Percentiles rank a stretch among this genome's conserved stretches.
phyloP scores from a whole-genome alignment of 768 basidiomycete genomes.

The Jaapia argillacea region DNA sequence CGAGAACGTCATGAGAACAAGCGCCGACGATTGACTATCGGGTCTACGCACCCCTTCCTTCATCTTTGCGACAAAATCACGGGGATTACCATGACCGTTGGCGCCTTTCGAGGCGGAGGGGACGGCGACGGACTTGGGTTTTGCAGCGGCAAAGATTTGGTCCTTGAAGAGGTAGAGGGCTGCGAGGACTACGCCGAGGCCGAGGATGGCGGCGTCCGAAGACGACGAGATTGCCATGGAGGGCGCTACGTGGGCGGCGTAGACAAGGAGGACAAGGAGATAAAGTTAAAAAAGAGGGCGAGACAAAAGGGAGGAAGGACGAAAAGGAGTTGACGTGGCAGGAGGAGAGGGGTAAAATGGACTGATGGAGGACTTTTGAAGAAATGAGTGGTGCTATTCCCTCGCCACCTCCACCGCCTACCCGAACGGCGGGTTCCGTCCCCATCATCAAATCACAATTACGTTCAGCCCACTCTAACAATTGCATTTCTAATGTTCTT shows the following conservation, averaged over 20 bases:
- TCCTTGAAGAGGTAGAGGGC: slow-evolving; percentile 79
- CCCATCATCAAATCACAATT: too few species aligned
- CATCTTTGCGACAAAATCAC: slow-evolving; percentile 94
- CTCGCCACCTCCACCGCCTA: too few species aligned
- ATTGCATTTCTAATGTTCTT: too few species aligned
- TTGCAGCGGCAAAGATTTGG: slow-evolving; percentile 60
- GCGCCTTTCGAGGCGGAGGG: slow-evolving; percentile 29
- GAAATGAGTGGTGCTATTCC: too few species aligned
- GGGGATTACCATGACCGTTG: slow-evolving; percentile 77
- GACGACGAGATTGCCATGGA: slow-evolving; percentile 52
- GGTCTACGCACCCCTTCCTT: slow-evolving; percentile 67
- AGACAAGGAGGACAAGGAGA: slow-evolving; percentile 2
- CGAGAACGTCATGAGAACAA: slow-evolving; percentile 5
- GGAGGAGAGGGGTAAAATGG: slow-evolving; percentile 6
- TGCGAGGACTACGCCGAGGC: slow-evolving; percentile 66
- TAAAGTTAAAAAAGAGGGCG: slow-evolving; percentile 4
- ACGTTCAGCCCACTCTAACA: too few species aligned
- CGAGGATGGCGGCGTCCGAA: slow-evolving; percentile 66
- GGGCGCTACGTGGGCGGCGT: slow-evolving; percentile 4
- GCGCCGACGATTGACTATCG: slow-evolving; percentile 3
- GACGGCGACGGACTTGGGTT: slow-evolving; percentile 45
- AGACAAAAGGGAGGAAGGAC: slow-evolving; percentile 6
- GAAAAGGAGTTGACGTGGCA: slow-evolving; percentile 2
- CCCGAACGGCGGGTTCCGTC: too few species aligned
- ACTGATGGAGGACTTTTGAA: neutral